A percentile compares a stretch with the other conserved stretches of the same genome.
Evolutionary conservation across 305 asterid species (phyloP).

Genomic region (Ilex paraguariensis): DNA sequence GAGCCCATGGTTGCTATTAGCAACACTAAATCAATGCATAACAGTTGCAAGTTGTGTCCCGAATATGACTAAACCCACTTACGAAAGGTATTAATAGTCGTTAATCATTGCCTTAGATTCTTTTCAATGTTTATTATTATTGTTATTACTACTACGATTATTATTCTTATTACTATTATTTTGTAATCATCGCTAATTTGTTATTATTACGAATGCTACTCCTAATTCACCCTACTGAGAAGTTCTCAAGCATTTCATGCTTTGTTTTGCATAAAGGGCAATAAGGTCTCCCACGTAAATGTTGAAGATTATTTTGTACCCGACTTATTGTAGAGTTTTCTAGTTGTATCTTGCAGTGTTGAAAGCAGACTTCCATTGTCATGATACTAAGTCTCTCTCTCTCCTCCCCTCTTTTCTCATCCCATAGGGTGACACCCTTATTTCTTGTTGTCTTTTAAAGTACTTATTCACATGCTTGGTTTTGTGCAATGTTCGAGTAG

Average conservation of each 20-base stretch:
- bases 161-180: too few relatives aligned
- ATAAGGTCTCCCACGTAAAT: background rate
- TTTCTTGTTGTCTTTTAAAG: background rate
- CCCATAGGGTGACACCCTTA: background rate
- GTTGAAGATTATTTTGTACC: too few relatives aligned
- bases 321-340: too few relatives aligned
- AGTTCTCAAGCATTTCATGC: background rate
- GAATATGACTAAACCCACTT: conserved; percentile 22
- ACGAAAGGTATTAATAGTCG: conserved; percentile 33
- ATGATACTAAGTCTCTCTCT: background rate
- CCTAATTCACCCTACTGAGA: too few relatives aligned
- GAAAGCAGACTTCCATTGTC: too few relatives aligned
- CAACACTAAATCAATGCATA: conserved; percentile 20
- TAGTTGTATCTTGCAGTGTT: too few relatives aligned
- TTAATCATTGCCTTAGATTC: background rate
- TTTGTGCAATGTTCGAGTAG: background rate
- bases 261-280: too few relatives aligned
- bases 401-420: background rate
- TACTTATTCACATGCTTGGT: background rate
- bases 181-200: too few relatives aligned
- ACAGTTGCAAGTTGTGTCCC: conserved; percentile 20
- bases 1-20: conserved; percentile 13
- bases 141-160: too few relatives aligned
- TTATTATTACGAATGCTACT: too few relatives aligned
- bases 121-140: background rate